Conservation (phyloP, 2,329 filamentous ascomycete species). For the Zymoseptoria passerinii region DNA sequence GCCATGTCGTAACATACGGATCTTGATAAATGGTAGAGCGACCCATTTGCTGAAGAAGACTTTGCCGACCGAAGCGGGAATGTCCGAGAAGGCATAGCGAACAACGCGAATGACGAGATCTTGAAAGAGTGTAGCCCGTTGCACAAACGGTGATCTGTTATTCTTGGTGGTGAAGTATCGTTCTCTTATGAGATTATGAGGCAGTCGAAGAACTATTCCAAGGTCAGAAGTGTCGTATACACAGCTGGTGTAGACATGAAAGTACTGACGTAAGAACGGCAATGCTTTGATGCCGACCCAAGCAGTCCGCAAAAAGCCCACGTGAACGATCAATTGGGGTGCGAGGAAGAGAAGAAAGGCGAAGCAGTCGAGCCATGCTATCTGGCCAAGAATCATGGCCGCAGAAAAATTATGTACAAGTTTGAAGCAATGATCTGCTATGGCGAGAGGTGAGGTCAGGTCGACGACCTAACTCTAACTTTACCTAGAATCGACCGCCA, state of each 20-base stretch:
- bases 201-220: slow-evolving; percentile 45
- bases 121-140: slow-evolving; percentile 63
- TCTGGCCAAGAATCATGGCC: slow-evolving; percentile 62
- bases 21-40: slow-evolving; percentile 63
- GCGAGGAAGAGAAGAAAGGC: slow-evolving; percentile 63
- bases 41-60: slow-evolving; percentile 73
- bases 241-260: neutral
- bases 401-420: neutral
- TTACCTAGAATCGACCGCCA: neutral
- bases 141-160: slow-evolving; percentile 55
- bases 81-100: slow-evolving; percentile 64
- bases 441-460: slow-evolving; percentile 2
- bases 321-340: slow-evolving; percentile 62
- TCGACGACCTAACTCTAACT: neutral
- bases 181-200: slow-evolving; percentile 50
- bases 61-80: slow-evolving; percentile 59
- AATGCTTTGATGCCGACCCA: slow-evolving; percentile 53
- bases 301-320: slow-evolving; percentile 53
- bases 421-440: neutral
- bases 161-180: slow-evolving; percentile 43
- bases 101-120: slow-evolving; percentile 71
- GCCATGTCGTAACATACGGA: slow-evolving; percentile 67
- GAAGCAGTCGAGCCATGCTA: slow-evolving; percentile 68
- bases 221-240: neutral
- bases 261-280: slow-evolving; percentile 57